A percentile compares a stretch with the other conserved stretches of the same genome.
Evolutionary conservation across 805 yeast species (phyloP).

Genomic region (Candida caryicola): DNA sequence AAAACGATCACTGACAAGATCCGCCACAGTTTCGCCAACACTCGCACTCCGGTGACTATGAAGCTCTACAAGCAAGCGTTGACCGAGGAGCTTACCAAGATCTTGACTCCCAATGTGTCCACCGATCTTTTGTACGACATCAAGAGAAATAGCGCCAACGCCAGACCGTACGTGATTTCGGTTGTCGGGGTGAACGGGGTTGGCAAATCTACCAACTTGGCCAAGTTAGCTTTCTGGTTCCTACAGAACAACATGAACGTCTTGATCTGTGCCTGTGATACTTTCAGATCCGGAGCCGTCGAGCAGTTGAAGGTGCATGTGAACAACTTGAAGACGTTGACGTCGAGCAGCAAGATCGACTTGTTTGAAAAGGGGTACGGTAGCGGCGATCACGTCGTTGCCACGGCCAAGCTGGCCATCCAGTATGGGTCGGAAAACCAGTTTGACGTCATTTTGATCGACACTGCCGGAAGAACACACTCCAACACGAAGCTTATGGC

Average conservation of each 20-base stretch:
- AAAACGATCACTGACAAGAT: constrained; percentile 67
- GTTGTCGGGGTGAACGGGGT: constrained; percentile 98
- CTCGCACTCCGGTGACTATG: constrained; percentile 63
- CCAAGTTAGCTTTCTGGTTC: constrained; percentile 93
- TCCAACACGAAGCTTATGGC: constrained; percentile 94
- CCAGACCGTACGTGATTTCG: constrained; percentile 86
- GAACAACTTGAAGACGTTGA: constrained; percentile 68
- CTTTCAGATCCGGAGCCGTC: constrained; percentile 98
- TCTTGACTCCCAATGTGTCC: constrained; percentile 89
- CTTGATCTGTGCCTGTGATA: constrained; percentile 93
- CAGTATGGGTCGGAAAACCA: constrained; percentile 65
- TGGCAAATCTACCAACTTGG: constrained; percentile 93
- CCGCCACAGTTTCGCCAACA: constrained; percentile 61
- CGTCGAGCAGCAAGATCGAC: constrained; percentile 58
- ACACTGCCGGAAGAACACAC: constrained; percentile 97
- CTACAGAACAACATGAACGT: constrained; percentile 85
- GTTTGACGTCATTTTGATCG: constrained; percentile 87
- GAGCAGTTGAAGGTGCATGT: constrained; percentile 95
- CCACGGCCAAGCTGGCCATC: constrained; percentile 88
- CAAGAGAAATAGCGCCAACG: constrained; percentile 39
- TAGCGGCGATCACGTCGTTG: constrained; percentile 90
- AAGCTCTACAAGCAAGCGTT: constrained; percentile 62
- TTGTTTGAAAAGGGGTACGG: constrained; percentile 94
- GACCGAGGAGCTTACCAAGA: constrained; percentile 66
- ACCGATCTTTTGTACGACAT: constrained; percentile 83